Evolutionary conservation across 352 stramenopile genomes (phyloP).

Genomic region (Globisporangium barbulae): DNA sequence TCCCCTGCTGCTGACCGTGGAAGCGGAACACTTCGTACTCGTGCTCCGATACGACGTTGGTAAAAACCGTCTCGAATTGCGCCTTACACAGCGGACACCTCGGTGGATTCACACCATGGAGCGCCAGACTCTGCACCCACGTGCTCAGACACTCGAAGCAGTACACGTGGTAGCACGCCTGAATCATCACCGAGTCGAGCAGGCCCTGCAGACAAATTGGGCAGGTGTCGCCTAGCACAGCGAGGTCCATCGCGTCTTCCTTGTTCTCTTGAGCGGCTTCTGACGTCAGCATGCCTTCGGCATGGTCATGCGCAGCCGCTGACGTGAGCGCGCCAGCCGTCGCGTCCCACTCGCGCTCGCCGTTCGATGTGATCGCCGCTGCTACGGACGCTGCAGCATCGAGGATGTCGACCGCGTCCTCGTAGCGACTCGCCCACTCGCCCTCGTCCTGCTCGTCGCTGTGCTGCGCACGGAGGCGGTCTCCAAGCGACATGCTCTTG

Average conservation of each 20-base stretch:
- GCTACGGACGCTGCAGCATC: background rate
- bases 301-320: slow-evolving; percentile 16
- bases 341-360: slow-evolving; percentile 21
- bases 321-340: slow-evolving; percentile 16
- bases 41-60: slow-evolving; percentile 60
- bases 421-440: slow-evolving; percentile 44
- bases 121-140: slow-evolving; percentile 53
- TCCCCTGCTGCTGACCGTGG: slow-evolving; percentile 21
- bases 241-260: slow-evolving; percentile 31
- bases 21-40: slow-evolving; percentile 61
- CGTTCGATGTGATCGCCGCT: slow-evolving; percentile 1
- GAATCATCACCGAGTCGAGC: slow-evolving; percentile 55
- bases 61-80: slow-evolving; percentile 50
- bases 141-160: slow-evolving; percentile 64
- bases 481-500: slow-evolving; percentile 36
- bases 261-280: slow-evolving; percentile 18
- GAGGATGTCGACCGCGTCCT: slow-evolving; percentile 9
- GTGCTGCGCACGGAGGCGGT: slow-evolving; percentile 19
- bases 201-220: slow-evolving; percentile 67
- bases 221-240: slow-evolving; percentile 63
- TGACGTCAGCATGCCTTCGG: slow-evolving; percentile 8
- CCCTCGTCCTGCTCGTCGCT: slow-evolving; percentile 31
- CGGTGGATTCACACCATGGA: slow-evolving; percentile 46
- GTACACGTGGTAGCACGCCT: slow-evolving; percentile 66
- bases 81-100: slow-evolving; percentile 75